These are phyloP conservation scores for Amborella trichopoda DNA, from an alignment of 164 flowering plant genomes.

Conservation along the genomic window DNA sequence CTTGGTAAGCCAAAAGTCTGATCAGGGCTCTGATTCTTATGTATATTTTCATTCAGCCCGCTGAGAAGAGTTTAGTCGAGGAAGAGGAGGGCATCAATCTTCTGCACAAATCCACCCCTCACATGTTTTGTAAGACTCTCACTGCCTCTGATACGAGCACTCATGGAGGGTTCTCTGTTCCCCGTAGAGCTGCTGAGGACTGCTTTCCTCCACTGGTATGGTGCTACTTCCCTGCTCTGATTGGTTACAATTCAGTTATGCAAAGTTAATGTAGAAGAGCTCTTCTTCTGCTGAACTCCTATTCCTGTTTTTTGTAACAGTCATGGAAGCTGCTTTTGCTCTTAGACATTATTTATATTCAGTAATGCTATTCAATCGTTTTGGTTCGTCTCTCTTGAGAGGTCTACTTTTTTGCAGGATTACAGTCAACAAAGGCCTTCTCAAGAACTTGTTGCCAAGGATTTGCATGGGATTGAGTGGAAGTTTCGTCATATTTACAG, in stretches of 20 bases:
- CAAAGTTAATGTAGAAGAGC: background rate
- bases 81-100: constrained; percentile 39
- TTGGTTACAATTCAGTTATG: background rate
- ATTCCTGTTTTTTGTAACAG: too few relatives aligned
- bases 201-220: constrained; percentile 86
- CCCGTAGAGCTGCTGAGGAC: constrained; percentile 97
- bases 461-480: constrained; percentile 92
- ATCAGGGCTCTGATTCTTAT: too few relatives aligned
- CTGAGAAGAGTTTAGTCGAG: constrained; percentile 14
- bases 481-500: constrained; percentile 92
- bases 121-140: constrained; percentile 96
- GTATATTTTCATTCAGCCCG: too few relatives aligned
- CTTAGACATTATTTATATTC: too few relatives aligned
- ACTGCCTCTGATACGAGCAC: constrained; percentile 98
- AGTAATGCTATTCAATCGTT: too few relatives aligned
- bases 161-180: constrained; percentile 98
- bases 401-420: constrained; percentile 62
- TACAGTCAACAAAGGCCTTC: constrained; percentile 86
- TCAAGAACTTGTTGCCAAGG: constrained; percentile 88
- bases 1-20: too few relatives aligned
- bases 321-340: too few relatives aligned
- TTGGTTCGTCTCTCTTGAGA: too few relatives aligned
- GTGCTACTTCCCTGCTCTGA: constrained; percentile 1
- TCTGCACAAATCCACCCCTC: constrained; percentile 62
- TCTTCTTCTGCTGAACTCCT: background rate